These are phyloP conservation scores for Funneliformis mosseae DNA, from an alignment of 192 early-diverging fungal genomes.

Conservation along the genomic window DNA sequence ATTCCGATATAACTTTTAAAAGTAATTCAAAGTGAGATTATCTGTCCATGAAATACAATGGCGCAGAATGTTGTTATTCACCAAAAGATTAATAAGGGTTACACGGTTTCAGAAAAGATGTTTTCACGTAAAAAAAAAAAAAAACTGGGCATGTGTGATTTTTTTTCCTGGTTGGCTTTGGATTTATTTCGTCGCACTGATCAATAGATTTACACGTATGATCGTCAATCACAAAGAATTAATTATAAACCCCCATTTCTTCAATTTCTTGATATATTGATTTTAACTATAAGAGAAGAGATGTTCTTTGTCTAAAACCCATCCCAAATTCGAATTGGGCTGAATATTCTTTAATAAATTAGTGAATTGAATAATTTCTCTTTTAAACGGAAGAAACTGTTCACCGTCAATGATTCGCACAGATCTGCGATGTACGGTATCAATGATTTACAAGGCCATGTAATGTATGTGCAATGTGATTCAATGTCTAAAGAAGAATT, in stretches of 20 bases:
- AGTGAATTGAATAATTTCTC: not conserved
- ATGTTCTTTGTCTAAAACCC: not conserved
- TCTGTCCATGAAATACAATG: not conserved
- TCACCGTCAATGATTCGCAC: not conserved
- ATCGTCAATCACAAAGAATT: too few relatives aligned
- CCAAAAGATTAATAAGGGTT: not conserved
- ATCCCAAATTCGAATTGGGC: not conserved
- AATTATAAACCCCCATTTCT: too few relatives aligned
- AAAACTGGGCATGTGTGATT: too few relatives aligned
- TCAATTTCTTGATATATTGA: too few relatives aligned
- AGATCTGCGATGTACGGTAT: not conserved
- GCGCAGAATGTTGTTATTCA: not conserved
- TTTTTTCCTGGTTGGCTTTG: not conserved
- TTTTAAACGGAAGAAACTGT: not conserved
- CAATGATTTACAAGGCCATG: not conserved
- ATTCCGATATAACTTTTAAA: not conserved
- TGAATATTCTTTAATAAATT: not conserved
- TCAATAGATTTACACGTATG: too few relatives aligned
- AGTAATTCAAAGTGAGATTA: not conserved
- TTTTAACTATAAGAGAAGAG: not conserved
- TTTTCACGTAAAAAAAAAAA: too few relatives aligned
- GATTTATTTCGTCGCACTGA: not conserved
- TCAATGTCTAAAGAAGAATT: not conserved
- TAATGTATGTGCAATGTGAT: not conserved
- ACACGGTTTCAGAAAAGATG: not conserved